Evolutionary conservation across 257 asterid species (phyloP), one percentile per base, ranked within the genome.

Genomic region (Nicotiana tabacum): DNA sequence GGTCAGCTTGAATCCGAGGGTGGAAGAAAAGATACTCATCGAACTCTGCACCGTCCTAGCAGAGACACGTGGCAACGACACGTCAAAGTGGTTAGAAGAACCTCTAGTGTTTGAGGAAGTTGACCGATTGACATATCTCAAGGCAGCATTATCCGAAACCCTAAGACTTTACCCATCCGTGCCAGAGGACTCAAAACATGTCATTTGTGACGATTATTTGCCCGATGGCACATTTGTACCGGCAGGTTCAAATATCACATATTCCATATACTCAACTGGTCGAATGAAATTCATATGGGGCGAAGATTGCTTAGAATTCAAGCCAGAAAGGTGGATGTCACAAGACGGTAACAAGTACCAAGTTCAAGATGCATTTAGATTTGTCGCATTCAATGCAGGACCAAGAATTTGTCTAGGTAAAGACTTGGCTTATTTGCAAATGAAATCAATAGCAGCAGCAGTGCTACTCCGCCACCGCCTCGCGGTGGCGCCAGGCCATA

Each of bases 201-300:
- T 90, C 1, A 72, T 92, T 1, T 62, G 81, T 13, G 91, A 92
- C 16, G 96, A 92, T 10, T 77, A 83, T n/a, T 85, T 89, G 61
- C 93, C 95, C 0, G 95, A 92, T 48, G 97, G 95, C 0, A 91
- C 94, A 29, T 91, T 90, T 27, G 92, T 91, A 6, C 91, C 94
- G 3, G 91, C 89, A 1, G 93, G 94, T 3, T 91, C 97, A 0
- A 90, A 80, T 17, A 87, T 92, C 60, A 91, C 95, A 0, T 92
- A 92, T 24, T 91, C 97, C 10, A 92, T 92, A 4, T 91, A 92
- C 64, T 89, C 97, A 0, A 82, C 88, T 0, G 95, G 97, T 1
- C 86, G 97, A 4, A 90, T 92, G 95, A 88, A 90, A 64, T 90
- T 85, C 79, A 82, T 89, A 0, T 92, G 97, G 97, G 97, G 97